Percentiles rank a stretch among this genome's conserved stretches.
These are phyloP conservation scores for Globisporangium heterothallicum DNA, from an alignment of 352 stramenopile genomes.

Conservation along the genomic window DNA sequence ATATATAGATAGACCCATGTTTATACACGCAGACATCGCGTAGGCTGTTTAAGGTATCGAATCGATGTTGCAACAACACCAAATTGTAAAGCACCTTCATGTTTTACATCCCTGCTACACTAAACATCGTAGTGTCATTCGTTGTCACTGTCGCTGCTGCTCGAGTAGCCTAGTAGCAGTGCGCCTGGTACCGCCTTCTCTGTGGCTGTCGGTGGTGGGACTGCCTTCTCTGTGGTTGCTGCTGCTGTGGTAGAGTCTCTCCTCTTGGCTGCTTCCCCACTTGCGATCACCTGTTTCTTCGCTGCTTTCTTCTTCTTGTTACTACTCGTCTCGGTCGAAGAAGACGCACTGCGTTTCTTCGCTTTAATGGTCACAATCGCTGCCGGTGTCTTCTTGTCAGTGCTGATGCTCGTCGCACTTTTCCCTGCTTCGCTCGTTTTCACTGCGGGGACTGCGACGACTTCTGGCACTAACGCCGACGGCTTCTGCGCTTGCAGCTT, in stretches of 20 bases:
- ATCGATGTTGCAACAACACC: too few relatives aligned
- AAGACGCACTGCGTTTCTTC: slow-evolving; percentile 36
- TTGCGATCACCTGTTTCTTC: background rate
- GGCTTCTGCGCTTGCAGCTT: slow-evolving; percentile 50
- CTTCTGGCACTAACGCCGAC: slow-evolving; percentile 14
- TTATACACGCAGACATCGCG: too few relatives aligned
- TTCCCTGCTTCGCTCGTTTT: background rate
- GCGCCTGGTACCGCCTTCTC: slow-evolving; percentile 1
- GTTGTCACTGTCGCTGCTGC: slow-evolving; percentile 33
- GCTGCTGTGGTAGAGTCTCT: background rate
- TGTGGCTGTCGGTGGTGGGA: background rate
- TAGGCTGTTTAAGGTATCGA: too few relatives aligned
- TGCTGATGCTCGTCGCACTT: background rate
- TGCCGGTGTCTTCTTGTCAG: slow-evolving; percentile 13
- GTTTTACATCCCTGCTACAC: background rate
- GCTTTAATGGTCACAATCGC: slow-evolving; percentile 38
- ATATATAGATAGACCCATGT: slow-evolving; percentile 19
- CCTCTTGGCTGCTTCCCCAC: too few relatives aligned
- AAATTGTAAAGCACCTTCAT: background rate
- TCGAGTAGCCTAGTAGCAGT: slow-evolving; percentile 53
- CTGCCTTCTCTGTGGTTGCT: background rate
- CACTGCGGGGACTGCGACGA: slow-evolving; percentile 2
- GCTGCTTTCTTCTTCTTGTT: slow-evolving; percentile 10
- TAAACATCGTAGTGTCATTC: background rate
- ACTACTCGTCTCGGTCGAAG: slow-evolving; percentile 14